Percentiles rank a stretch among this genome's conserved stretches.
Conservation (phyloP, 805 yeast genomes). For the Candida hispaniensis region DNA sequence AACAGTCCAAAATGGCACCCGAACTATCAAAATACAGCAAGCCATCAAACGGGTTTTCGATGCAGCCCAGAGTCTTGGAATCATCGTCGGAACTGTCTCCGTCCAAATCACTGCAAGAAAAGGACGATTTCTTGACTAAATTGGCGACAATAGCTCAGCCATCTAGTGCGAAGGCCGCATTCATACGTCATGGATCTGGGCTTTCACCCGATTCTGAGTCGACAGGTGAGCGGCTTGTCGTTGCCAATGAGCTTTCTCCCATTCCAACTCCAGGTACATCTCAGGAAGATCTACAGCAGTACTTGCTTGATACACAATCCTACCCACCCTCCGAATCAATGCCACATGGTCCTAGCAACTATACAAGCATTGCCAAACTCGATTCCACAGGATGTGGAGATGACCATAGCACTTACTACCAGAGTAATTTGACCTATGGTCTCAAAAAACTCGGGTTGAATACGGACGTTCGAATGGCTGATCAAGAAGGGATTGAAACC, state of each 20-base stretch:
- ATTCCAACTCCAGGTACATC: conserved; percentile 10
- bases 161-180: conserved; percentile 6
- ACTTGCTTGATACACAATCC: no score
- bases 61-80: no score
- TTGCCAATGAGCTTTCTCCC: conserved; percentile 3
- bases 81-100: no score
- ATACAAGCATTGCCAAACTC: no score
- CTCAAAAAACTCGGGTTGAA: conserved; percentile 10
- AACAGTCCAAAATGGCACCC: no score
- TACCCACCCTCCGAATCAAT: no score
- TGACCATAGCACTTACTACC: no score
- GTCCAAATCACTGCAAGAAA: conserved; percentile 12
- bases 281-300: no score
- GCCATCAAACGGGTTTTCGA: no score
- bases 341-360: no score
- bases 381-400: no score
- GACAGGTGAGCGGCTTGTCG: conserved; percentile 4
- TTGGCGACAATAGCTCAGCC: conserved; percentile 11
- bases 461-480: conserved; percentile 10
- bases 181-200: conserved; percentile 8
- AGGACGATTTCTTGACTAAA: conserved; percentile 6
- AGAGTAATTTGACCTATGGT: conserved; percentile 13
- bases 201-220: conserved; percentile 3
- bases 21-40: no score
- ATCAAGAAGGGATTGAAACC: conserved; percentile 5